Conservation (phyloP, 2,329 filamentous ascomycete genomes). For the Ophiosphaerella korrae region DNA sequence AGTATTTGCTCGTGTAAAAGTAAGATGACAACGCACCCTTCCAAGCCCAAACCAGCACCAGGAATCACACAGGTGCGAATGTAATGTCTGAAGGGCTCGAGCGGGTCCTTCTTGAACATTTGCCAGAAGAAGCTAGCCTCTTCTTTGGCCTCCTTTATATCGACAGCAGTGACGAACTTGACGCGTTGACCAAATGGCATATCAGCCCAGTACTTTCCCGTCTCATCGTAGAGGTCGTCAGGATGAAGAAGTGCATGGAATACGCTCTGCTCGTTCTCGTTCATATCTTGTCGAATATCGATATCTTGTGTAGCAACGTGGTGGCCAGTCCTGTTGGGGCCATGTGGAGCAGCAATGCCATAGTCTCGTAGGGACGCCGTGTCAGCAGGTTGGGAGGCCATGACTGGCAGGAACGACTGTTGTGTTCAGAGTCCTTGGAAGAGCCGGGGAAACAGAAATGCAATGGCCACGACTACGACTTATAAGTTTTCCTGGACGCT, state of each 20-base stretch:
- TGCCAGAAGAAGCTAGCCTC: constrained; percentile 71
- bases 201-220: constrained; percentile 93
- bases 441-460: neutral
- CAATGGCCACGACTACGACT: constrained; percentile 8
- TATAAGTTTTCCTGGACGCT: constrained; percentile 12
- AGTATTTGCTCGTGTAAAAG: constrained; percentile 5
- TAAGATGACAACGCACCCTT: constrained; percentile 57
- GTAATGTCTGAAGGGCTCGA: constrained; percentile 84
- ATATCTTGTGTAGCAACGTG: constrained; percentile 51
- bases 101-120: constrained; percentile 86
- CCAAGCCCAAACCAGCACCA: constrained; percentile 87
- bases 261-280: constrained; percentile 62
- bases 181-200: constrained; percentile 72
- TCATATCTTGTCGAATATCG: constrained; percentile 55
- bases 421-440: neutral
- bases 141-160: constrained; percentile 69
- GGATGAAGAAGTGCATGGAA: constrained; percentile 84
- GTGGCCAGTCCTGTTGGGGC: constrained; percentile 52
- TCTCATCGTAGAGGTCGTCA: constrained; percentile 81
- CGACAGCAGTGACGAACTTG: constrained; percentile 75
- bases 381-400: constrained; percentile 31
- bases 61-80: constrained; percentile 90
- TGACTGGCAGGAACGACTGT: constrained; percentile 11
- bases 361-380: constrained; percentile 51
- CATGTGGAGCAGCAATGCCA: constrained; percentile 55